Evolutionary conservation across 805 yeast species (phyloP), one percentile per base, ranked within the genome.

Genomic region (Yarrowia sp.): DNA sequence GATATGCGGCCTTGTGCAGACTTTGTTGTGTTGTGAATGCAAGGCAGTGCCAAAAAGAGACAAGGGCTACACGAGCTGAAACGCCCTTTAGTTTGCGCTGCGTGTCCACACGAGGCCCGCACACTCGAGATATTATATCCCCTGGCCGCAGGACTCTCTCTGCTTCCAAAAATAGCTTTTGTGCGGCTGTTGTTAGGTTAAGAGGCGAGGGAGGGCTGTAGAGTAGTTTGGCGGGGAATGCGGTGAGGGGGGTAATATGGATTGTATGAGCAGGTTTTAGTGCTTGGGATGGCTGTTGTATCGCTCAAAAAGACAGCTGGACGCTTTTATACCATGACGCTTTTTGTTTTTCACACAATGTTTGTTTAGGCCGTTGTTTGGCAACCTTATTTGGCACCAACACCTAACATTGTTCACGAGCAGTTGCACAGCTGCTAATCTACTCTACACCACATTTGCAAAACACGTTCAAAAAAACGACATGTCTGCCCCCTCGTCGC

Each of bases 401-500:
- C 35, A 44, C 51, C 51, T 29, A 18, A 18, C 35, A 44, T 44
- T 44, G 51, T 44, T n/a, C 51, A 44, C 51, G n/a, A 42, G 33
- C 49, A 8, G 5, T 6, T 8, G n/a, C 16, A 24, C n/a, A 31
- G n/a, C 49, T 16, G n/a, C 32, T 27, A 5, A 5, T 5, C 6
- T 10, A 38, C 21, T 16, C 27, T 13, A 39, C 6, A 21, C 13
- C 16, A 9, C 27, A 22, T n/a, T 22, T n/a, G 21, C 21, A 16
- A 16, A 33, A 16, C 22, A n/a, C n/a, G n/a, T n/a, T n/a, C n/a
- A n/a, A n/a, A n/a, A 4, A 25, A 33, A 16, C 49, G 24, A 16
- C 51, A 51, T 51, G 58, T 51, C 58, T 16, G 58, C 58, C 22
- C 58, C 58, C 31, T 49, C 56, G 41, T 51, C 58, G 42, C 42